phyloP scores from a whole-genome alignment of 176 grass and related monocot species.

The Panicum miliaceum region DNA sequence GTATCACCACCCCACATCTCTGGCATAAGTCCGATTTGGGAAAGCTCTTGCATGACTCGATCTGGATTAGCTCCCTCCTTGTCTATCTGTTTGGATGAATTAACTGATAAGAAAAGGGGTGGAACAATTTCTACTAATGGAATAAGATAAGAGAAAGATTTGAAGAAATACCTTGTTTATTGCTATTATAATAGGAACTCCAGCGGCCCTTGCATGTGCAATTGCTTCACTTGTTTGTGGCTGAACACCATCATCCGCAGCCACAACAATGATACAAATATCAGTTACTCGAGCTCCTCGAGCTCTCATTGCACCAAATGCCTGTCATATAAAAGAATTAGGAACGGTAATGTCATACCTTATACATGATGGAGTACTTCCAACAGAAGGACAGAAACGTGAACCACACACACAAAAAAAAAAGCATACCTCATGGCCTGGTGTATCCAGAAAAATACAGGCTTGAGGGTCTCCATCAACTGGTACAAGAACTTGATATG shows the following conservation, averaged over 20 bases:
- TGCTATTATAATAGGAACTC: constrained; percentile 91
- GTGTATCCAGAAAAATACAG: constrained; percentile 97
- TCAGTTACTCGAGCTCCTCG: constrained; percentile 92
- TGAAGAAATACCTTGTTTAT: constrained; percentile 81
- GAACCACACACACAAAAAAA: not conserved
- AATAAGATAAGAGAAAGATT: constrained; percentile 13
- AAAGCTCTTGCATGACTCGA: constrained; percentile 93
- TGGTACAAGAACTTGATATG: constrained; percentile 92
- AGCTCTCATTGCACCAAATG: constrained; percentile 99
- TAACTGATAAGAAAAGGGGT: constrained; percentile 11
- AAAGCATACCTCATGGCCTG: constrained; percentile 83
- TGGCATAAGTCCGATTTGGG: constrained; percentile 83
- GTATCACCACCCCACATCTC: constrained; percentile 96
- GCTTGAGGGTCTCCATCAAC: constrained; percentile 79
- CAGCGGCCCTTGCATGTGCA: constrained; percentile 94
- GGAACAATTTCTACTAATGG: constrained; percentile 5
- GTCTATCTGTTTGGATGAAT: constrained; percentile 66
- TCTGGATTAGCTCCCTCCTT: constrained; percentile 92
- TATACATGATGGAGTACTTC: not conserved
- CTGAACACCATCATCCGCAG: constrained; percentile 92
- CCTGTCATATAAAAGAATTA: constrained; percentile 62
- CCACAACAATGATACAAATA: constrained; percentile 90
- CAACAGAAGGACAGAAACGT: not conserved
- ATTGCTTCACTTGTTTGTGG: constrained; percentile 96
- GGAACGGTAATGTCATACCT: constrained; percentile 17